A percentile compares a stretch with the other conserved stretches of the same genome.
Evolutionary conservation across 2,329 filamentous ascomycete genomes (phyloP).

Genomic region (Sporothrix pallida): DNA sequence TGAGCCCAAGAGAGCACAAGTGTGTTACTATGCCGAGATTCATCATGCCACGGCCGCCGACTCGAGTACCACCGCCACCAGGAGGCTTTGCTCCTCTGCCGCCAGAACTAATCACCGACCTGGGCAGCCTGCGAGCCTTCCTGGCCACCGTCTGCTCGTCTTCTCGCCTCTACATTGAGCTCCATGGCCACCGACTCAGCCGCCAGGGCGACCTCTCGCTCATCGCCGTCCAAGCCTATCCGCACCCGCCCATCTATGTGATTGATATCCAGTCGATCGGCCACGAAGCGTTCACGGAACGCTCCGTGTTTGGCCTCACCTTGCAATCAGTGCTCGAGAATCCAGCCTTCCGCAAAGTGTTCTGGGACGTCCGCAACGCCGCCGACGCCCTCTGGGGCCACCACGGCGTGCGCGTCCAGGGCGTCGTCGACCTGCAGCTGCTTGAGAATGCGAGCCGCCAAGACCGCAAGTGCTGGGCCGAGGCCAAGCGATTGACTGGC

Average conservation of each 20-base stretch:
- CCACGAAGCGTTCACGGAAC: constrained; percentile 35
- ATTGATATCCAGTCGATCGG: constrained; percentile 40
- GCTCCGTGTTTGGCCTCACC: constrained; percentile 27
- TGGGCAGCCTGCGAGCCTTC: not conserved
- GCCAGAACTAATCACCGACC: constrained; percentile 14
- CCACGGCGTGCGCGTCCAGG: constrained; percentile 39
- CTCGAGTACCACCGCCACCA: too few species aligned
- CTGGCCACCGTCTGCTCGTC: constrained; percentile 22
- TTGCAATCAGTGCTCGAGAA: constrained; percentile 40
- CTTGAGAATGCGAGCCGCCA: constrained; percentile 41
- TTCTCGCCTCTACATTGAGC: constrained; percentile 38
- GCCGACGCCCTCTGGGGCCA: constrained; percentile 42
- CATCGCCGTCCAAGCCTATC: constrained; percentile 37
- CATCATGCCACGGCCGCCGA: not conserved
- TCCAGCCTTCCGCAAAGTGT: constrained; percentile 36
- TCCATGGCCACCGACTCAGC: constrained; percentile 38
- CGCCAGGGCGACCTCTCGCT: constrained; percentile 39
- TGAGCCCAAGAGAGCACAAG: not conserved
- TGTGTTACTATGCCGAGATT: not conserved
- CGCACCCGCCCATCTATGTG: constrained; percentile 29
- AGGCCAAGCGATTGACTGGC: not conserved
- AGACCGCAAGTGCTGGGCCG: constrained; percentile 36
- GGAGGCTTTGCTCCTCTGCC: not conserved
- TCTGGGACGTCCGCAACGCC: constrained; percentile 43
- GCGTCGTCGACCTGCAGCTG: constrained; percentile 43